Base-by-base conservation (phyloP, 2,329 filamentous ascomycete genomes). In the Colletotrichum tropicale region DNA sequence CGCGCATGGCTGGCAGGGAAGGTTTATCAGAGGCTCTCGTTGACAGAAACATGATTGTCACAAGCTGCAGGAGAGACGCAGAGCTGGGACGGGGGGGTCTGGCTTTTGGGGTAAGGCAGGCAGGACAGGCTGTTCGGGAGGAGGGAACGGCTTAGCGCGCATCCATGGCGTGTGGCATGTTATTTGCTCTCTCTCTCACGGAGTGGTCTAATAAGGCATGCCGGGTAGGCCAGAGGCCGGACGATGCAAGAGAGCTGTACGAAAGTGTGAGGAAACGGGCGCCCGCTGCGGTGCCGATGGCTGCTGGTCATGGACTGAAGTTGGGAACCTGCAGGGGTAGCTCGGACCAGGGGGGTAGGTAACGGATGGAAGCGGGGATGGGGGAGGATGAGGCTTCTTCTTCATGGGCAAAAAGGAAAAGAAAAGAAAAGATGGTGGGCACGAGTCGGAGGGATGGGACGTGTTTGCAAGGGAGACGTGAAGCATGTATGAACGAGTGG, bases 41-140 rank as follows among this genome's bases (percentile, higher is more conserved):
- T 75, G 70, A 75, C 73, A 75, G 73, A 68, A 75, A 60, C 64
- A 73, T 65, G 43, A 52, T 16, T 68, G 73, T 75, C 73, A 75
- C 70, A 75, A 56, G 58, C 70, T 52, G 43, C 43, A 52, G 43
- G 43, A 48, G 24, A 18, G 43, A 55, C 43, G 15, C 55, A 21
- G 48, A 26, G 36, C 28, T 65, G 66, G 21, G 66, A n/a, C 21
- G 34, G 48, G 34, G 38, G 38, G 18, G 38, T 10, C 9, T 16
- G 58, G 26, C 38, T 0, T 0, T 12, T 12, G 58, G 60, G 28
- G 48, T 32, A n/a, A 18, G 68, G 68, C 36, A 38, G 48, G 16
- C 3, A 0, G 7, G 43, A 6, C 10, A 52, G 43, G 43, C 43
- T 52, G 43, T 13, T 21, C n/a, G 10, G 43, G n/a, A 52, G n/a